A percentile compares a stretch with the other conserved stretches of the same genome.
Evolutionary conservation across 2,329 filamentous ascomycete species (phyloP).

Genomic region (Diaporthe longicolla): DNA sequence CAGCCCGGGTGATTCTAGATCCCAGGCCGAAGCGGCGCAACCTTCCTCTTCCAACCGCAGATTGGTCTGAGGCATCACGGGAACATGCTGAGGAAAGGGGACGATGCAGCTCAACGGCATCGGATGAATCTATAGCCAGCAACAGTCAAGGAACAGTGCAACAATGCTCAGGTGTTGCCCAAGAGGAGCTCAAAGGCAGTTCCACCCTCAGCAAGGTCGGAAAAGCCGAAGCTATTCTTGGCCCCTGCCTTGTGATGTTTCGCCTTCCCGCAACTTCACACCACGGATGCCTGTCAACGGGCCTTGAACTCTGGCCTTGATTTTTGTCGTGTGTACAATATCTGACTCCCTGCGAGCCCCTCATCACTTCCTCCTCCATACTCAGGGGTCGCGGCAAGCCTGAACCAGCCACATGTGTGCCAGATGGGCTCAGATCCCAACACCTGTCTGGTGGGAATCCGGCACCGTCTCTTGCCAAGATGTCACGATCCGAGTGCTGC

Average conservation of each 20-base stretch:
- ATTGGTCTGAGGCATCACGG: constrained; percentile 9
- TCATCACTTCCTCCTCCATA: background rate
- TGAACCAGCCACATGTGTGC: constrained; percentile 12
- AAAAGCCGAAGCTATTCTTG: constrained; percentile 30
- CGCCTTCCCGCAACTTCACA: constrained; percentile 14
- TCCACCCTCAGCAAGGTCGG: background rate
- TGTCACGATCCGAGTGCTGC: constrained; percentile 18
- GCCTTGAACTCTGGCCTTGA: constrained; percentile 2
- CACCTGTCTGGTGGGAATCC: constrained; percentile 13
- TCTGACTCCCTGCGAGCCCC: constrained; percentile 13
- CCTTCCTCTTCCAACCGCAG: constrained; percentile 2
- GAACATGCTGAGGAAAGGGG: background rate
- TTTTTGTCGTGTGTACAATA: background rate
- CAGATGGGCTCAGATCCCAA: background rate
- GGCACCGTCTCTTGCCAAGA: constrained; percentile 8
- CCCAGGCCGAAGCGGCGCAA: constrained; percentile 20
- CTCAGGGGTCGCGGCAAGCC: constrained; percentile 8
- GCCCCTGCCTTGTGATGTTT: constrained; percentile 27
- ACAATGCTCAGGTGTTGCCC: background rate
- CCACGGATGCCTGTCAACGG: constrained; percentile 17
- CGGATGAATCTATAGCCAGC: constrained; percentile 13
- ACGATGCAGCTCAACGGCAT: background rate
- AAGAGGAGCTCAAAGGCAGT: background rate
- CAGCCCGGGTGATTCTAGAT: background rate
- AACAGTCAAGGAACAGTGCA: background rate